Percentiles rank a stretch among this genome's conserved stretches.
phyloP scores from a whole-genome alignment of 169 alveolate species.

The Babesia ovata region DNA sequence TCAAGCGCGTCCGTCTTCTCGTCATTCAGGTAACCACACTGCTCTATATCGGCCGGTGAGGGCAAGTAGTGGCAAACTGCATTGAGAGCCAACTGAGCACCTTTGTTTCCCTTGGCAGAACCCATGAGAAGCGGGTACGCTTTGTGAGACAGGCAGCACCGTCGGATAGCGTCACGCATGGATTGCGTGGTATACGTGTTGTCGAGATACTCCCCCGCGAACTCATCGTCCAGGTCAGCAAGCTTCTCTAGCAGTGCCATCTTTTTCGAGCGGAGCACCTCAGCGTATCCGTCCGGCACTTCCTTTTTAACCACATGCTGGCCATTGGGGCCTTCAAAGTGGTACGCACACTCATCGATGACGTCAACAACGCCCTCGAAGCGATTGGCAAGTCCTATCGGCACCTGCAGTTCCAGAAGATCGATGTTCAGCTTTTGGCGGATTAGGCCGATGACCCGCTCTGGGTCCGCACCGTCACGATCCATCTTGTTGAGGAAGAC shows the following conservation, averaged over 20 bases:
- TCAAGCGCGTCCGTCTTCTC: constrained; percentile 34
- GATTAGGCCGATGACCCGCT: constrained; percentile 81
- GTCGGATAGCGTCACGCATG: constrained; percentile 76
- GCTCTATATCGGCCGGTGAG: constrained; percentile 81
- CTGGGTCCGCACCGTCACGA: constrained; percentile 95
- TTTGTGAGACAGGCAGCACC: constrained; percentile 71
- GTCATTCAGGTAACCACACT: constrained; percentile 55
- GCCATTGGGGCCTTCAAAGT: constrained; percentile 89
- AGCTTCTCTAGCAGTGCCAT: constrained; percentile 47
- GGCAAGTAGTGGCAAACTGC: constrained; percentile 93
- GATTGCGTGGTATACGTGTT: constrained; percentile 51
- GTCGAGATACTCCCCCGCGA: constrained; percentile 88
- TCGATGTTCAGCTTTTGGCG: constrained; percentile 86
- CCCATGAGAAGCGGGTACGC: constrained; percentile 93
- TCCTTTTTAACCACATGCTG: constrained; percentile 71
- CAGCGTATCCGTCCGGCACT: constrained; percentile 78
- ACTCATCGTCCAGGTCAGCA: constrained; percentile 92
- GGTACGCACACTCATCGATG: constrained; percentile 79
- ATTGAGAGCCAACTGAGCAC: constrained; percentile 91
- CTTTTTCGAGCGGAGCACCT: not conserved
- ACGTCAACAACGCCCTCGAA: constrained; percentile 91
- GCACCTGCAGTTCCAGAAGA: constrained; percentile 75
- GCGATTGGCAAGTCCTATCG: constrained; percentile 87
- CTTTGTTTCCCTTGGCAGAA: constrained; percentile 93
- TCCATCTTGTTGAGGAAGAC: constrained; percentile 93